A percentile compares a stretch with the other conserved stretches of the same genome.
Conservation (phyloP, 106 monocot genomes). For the Dactylorhiza incarnata region DNA sequence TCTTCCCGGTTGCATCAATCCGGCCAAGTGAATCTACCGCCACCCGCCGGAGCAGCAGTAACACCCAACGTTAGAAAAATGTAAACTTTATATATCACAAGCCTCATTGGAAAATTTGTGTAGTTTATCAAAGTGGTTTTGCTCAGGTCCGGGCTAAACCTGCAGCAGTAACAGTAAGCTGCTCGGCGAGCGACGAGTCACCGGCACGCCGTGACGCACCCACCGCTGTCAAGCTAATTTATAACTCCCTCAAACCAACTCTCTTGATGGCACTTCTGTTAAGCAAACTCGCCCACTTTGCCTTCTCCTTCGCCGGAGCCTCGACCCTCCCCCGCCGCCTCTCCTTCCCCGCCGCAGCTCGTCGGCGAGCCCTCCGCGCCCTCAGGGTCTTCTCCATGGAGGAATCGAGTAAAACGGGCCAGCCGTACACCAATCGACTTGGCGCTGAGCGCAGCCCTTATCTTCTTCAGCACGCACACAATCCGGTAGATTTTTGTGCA, state of each 20-base stretch:
- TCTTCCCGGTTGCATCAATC: no score
- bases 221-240: not conserved
- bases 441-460: conserved; percentile 93
- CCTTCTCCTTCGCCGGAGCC: not conserved
- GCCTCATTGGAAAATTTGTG: no score
- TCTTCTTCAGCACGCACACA: conserved; percentile 92
- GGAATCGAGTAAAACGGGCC: conserved; percentile 20
- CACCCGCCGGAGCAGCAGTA: no score
- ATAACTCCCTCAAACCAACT: not conserved
- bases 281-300: not conserved
- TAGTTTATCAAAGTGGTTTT: no score
- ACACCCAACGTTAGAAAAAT: no score
- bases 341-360: not conserved
- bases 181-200: no score
- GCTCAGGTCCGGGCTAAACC: no score
- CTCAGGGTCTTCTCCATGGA: conserved; percentile 24
- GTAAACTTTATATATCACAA: no score
- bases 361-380: conserved; percentile 3
- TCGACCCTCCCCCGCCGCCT: not conserved
- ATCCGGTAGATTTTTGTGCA: conserved; percentile 38
- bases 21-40: no score
- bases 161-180: no score
- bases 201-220: not conserved
- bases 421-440: conserved; percentile 67
- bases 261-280: conserved; percentile 3